Conservation (phyloP, 768 basidiomycete species). For the Suillus spraguei region DNA sequence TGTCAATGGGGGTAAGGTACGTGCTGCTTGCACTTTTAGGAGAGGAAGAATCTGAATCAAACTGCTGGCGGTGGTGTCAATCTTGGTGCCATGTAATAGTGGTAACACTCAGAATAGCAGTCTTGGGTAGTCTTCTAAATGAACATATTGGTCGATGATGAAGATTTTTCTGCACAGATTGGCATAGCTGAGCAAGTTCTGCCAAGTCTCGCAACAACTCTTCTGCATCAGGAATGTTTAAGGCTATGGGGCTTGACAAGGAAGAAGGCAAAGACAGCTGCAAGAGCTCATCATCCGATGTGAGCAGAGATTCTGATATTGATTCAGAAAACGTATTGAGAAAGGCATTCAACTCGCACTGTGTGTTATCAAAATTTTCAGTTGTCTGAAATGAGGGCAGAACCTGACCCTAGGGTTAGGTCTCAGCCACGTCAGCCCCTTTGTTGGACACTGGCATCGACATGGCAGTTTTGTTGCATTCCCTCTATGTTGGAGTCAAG, state of each 20-base stretch:
- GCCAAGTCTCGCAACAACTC: conserved; percentile 71
- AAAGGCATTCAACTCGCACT: conserved; percentile 34
- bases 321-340: conserved; percentile 29
- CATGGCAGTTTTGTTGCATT: background rate
- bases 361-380: background rate
- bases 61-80: conserved; percentile 14
- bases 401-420: conserved; percentile 2
- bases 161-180: conserved; percentile 75
- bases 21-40: conserved; percentile 49
- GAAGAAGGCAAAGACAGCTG: conserved; percentile 36
- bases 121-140: conserved; percentile 51
- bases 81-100: background rate
- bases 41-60: conserved; percentile 30
- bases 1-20: conserved; percentile 56
- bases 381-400: background rate
- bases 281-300: conserved; percentile 32
- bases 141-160: conserved; percentile 77
- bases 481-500: background rate
- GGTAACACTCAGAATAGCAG: conserved; percentile 23
- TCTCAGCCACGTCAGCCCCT: background rate
- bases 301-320: conserved; percentile 6
- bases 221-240: conserved; percentile 37
- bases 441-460: background rate
- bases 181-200: conserved; percentile 67
- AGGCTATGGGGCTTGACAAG: conserved; percentile 21